A percentile compares a stretch with the other conserved stretches of the same genome.
Evolutionary conservation across 129 eudicot species (phyloP).

Genomic region (Lactuca sativa): DNA sequence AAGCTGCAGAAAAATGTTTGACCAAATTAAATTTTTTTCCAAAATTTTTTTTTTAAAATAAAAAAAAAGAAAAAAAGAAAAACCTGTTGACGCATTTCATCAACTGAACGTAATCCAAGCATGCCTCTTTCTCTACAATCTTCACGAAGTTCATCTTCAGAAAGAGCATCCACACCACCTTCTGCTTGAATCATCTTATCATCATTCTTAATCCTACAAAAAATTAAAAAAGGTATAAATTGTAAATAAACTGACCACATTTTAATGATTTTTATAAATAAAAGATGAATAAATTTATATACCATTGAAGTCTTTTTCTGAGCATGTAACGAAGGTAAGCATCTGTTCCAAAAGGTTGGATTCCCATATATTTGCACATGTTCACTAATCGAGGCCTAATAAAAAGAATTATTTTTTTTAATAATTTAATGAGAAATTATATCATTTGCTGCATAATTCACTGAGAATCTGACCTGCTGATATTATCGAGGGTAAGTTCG

Average conservation of each 20-base stretch:
- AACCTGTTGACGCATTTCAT: constrained; percentile 96
- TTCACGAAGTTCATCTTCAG: constrained; percentile 93
- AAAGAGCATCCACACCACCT: constrained; percentile 93
- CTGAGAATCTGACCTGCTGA: constrained; percentile 66
- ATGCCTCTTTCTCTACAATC: constrained; percentile 95
- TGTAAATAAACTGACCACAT: constrained; percentile 4
- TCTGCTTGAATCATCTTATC: constrained; percentile 90
- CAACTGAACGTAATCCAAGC: constrained; percentile 85
- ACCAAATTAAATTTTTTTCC: neutral
- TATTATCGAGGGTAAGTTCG: constrained; percentile 91
- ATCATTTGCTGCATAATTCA: constrained; percentile 12
- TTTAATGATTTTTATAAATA: neutral
- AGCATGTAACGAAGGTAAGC: constrained; percentile 79
- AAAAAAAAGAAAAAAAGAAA: neutral
- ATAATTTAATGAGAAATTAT: constrained; percentile 3
- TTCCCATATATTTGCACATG: constrained; percentile 99
- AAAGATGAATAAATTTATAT: neutral
- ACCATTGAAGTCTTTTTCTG: constrained; percentile 71
- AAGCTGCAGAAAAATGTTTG: constrained; percentile 53
- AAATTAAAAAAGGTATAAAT: neutral
- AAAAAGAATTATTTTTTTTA: constrained; percentile 20
- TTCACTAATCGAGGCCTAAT: constrained; percentile 90
- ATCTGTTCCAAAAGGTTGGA: constrained; percentile 85
- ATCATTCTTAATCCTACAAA: constrained; percentile 76
- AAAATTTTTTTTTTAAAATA: neutral